These are phyloP conservation scores for Mercurialis annua DNA, from an alignment of 345 rosid genomes.

Conservation along the genomic window DNA sequence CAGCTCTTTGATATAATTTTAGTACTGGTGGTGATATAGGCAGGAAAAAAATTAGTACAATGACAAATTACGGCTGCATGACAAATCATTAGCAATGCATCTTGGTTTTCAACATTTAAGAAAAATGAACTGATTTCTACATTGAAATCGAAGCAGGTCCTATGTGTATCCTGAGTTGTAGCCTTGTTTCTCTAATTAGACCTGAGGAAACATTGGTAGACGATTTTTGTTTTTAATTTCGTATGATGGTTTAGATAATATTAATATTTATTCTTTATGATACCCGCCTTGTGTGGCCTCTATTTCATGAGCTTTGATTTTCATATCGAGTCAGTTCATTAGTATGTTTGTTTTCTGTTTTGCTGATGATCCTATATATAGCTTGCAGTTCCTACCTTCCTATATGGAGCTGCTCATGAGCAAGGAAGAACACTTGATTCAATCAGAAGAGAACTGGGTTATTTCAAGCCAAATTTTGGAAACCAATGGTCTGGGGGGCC, in stretches of 20 bases:
- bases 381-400: constrained; percentile 71
- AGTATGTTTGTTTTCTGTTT: not conserved
- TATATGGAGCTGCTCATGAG: constrained; percentile 70
- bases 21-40: not conserved
- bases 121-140: not conserved
- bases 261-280: not conserved
- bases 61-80: no score
- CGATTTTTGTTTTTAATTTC: not conserved
- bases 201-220: not conserved
- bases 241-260: not conserved
- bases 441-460: constrained; percentile 79
- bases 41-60: not conserved
- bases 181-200: not conserved
- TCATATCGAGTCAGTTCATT: not conserved
- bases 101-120: not conserved
- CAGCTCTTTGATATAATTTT: constrained; percentile 14
- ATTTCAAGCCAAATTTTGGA: constrained; percentile 75
- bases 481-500: constrained; percentile 70
- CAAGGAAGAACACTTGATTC: constrained; percentile 68
- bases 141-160: not conserved
- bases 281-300: not conserved
- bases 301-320: not conserved
- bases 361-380: constrained; percentile 22
- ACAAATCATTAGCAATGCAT: not conserved
- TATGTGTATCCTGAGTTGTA: not conserved